These are phyloP conservation scores for Trichoderma reesei DNA, from an alignment of 495 filamentous ascomycete species.

Conservation along the genomic window DNA sequence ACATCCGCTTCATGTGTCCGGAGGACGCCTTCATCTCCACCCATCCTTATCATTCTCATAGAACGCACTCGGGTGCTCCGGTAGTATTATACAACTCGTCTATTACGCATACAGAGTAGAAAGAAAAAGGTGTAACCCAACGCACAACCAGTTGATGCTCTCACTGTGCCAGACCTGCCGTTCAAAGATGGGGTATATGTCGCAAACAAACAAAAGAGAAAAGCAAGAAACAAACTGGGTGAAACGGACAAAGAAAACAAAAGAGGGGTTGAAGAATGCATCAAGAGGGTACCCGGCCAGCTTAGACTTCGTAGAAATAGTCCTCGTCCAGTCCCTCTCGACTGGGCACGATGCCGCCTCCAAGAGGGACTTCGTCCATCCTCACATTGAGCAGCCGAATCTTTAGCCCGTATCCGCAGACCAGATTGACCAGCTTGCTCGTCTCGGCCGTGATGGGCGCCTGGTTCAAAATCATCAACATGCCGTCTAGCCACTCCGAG, in stretches of 20 bases:
- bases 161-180: conserved; percentile 6
- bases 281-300: neutral
- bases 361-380: conserved; percentile 54
- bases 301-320: conserved; percentile 57
- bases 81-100: neutral
- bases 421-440: conserved; percentile 71
- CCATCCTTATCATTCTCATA: neutral
- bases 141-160: neutral
- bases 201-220: neutral
- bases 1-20: too few species aligned
- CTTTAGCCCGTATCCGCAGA: conserved; percentile 85
- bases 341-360: conserved; percentile 44
- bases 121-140: neutral
- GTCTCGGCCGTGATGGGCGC: conserved; percentile 96
- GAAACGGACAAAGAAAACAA: neutral
- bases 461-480: conserved; percentile 92
- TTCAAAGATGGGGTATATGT: conserved; percentile 5
- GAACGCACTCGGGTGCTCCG: neutral
- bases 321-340: conserved; percentile 57
- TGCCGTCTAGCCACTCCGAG: conserved; percentile 92
- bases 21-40: too few species aligned
- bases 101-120: neutral
- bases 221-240: neutral
- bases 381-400: conserved; percentile 88
- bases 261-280: neutral